Evolutionary conservation across 2,329 filamentous ascomycete species (phyloP).

Genomic region (Phialophora macrospora): DNA sequence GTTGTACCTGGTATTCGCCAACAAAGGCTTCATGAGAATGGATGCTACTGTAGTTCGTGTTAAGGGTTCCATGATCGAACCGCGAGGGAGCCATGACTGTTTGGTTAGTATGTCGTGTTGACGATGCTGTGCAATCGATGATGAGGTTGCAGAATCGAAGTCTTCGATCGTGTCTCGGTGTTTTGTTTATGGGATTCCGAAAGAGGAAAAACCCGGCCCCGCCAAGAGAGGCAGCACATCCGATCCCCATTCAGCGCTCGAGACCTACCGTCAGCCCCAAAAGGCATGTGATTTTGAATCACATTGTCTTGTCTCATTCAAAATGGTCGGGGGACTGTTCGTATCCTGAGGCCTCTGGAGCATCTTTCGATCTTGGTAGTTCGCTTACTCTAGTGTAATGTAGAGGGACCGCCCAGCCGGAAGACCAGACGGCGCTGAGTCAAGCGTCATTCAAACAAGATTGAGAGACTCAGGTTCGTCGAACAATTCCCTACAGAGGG

Average conservation of each 20-base stretch:
- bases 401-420: not conserved
- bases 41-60: constrained; percentile 40
- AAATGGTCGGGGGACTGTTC: not conserved
- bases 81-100: constrained; percentile 33
- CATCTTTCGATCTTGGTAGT: not conserved
- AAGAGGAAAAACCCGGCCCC: constrained; percentile 11
- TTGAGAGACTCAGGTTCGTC: not conserved
- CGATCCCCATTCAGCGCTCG: not conserved
- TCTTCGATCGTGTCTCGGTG: constrained; percentile 1
- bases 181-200: constrained; percentile 19
- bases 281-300: not conserved
- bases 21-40: constrained; percentile 39
- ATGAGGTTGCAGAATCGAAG: constrained; percentile 6
- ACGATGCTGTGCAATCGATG: constrained; percentile 27
- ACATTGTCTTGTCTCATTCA: not conserved
- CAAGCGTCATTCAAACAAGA: not conserved
- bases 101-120: constrained; percentile 11
- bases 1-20: constrained; percentile 37
- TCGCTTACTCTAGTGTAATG: not conserved
- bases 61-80: constrained; percentile 37
- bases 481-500: no score
- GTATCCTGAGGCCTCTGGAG: not conserved
- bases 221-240: constrained; percentile 11
- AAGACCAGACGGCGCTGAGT: not conserved
- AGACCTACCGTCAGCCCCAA: not conserved